Evolutionary conservation across 2,329 filamentous ascomycete genomes (phyloP).

Genomic region (Coniochaeta sp.): DNA sequence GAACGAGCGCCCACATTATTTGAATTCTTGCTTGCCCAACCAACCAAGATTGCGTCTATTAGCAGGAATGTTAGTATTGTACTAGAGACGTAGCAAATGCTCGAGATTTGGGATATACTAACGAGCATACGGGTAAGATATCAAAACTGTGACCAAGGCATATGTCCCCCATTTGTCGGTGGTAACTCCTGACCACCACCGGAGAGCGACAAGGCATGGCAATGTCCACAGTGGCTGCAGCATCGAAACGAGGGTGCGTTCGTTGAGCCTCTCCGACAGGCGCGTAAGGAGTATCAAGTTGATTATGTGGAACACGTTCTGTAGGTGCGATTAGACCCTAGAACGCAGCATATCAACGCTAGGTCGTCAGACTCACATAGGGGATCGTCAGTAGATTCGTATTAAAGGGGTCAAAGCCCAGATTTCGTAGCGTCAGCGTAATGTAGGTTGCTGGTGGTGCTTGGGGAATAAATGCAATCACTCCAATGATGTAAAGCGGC

Average conservation of each 20-base stretch:
- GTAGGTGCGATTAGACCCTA: background rate
- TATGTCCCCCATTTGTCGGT: slow-evolving; percentile 26
- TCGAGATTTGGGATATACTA: background rate
- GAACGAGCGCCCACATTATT: slow-evolving; percentile 50
- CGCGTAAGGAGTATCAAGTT: slow-evolving; percentile 42
- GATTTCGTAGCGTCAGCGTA: slow-evolving; percentile 40
- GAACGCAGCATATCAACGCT: background rate
- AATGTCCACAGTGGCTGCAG: slow-evolving; percentile 45
- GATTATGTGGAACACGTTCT: slow-evolving; percentile 40
- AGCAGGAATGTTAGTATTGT: background rate
- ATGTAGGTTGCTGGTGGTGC: slow-evolving; percentile 39
- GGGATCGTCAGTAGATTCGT: slow-evolving; percentile 52
- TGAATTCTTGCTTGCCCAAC: slow-evolving; percentile 27
- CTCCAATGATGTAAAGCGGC: slow-evolving; percentile 43
- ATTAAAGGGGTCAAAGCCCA: slow-evolving; percentile 45
- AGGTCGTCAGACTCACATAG: slow-evolving; percentile 22
- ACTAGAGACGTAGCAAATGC: background rate
- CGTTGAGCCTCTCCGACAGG: slow-evolving; percentile 40
- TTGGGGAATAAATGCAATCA: slow-evolving; percentile 40
- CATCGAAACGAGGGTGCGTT: slow-evolving; percentile 37
- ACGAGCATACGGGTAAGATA: slow-evolving; percentile 47
- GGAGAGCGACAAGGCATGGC: slow-evolving; percentile 43
- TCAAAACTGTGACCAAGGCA: slow-evolving; percentile 36
- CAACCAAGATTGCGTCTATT: background rate
- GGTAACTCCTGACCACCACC: slow-evolving; percentile 33